Percentiles rank a stretch among this genome's conserved stretches.
Evolutionary conservation across 805 yeast species (phyloP).

Genomic region (Starmerella floricola): DNA sequence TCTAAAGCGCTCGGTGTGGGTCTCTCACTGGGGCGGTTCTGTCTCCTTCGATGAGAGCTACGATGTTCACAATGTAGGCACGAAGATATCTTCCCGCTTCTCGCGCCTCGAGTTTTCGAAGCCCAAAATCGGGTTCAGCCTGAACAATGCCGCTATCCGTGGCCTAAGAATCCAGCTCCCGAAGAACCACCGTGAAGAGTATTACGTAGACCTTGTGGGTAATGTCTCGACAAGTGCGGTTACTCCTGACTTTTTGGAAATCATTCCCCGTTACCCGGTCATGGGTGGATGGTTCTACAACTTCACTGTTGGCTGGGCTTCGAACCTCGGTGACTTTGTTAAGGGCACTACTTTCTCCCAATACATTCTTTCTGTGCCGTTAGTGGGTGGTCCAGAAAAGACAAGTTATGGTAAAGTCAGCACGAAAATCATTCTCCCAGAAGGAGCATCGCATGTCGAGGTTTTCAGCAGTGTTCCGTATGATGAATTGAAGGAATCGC

Average conservation of each 20-base stretch:
- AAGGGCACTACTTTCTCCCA: slow-evolving; percentile 36
- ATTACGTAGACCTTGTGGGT: slow-evolving; percentile 82
- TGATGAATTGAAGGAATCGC: not conserved
- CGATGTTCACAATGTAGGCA: slow-evolving; percentile 66
- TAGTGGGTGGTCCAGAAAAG: slow-evolving; percentile 60
- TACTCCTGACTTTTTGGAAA: slow-evolving; percentile 34
- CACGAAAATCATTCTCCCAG: slow-evolving; percentile 66
- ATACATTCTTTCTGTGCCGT: slow-evolving; percentile 54
- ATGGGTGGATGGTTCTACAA: slow-evolving; percentile 95
- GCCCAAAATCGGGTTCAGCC: slow-evolving; percentile 37
- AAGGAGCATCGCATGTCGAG: slow-evolving; percentile 54
- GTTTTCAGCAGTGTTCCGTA: slow-evolving; percentile 40
- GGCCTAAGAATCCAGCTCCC: slow-evolving; percentile 49
- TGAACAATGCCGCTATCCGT: slow-evolving; percentile 47
- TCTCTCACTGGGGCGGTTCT: slow-evolving; percentile 70
- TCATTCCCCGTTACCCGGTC: slow-evolving; percentile 85
- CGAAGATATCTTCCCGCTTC: slow-evolving; percentile 46
- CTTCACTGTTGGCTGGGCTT: slow-evolving; percentile 91
- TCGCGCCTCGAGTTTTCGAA: slow-evolving; percentile 65
- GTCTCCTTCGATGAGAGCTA: slow-evolving; percentile 75
- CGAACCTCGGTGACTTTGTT: slow-evolving; percentile 43
- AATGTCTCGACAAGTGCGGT: slow-evolving; percentile 64
- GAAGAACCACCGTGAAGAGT: slow-evolving; percentile 47
- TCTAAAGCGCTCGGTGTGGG: slow-evolving; percentile 69
- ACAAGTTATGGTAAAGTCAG: slow-evolving; percentile 46